Percentiles rank a stretch among this genome's conserved stretches.
Evolutionary conservation across 169 alveolate species (phyloP).

Genomic region (Plasmodium chabaudi): DNA sequence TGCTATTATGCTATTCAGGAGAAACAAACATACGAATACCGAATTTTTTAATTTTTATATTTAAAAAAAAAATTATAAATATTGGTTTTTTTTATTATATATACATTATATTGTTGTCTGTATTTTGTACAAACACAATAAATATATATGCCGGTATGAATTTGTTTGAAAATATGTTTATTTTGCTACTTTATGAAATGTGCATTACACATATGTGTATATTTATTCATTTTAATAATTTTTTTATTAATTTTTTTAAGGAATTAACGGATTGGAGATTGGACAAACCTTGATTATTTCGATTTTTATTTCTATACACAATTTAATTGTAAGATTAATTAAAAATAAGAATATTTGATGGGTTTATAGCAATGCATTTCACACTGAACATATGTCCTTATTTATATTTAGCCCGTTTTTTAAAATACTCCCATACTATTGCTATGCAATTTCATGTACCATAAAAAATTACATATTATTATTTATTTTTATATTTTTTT

Average conservation of each 20-base stretch:
- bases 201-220: neutral
- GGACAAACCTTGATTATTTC: slow-evolving; percentile 93
- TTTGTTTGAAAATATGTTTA: slow-evolving; percentile 1
- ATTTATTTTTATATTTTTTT: neutral
- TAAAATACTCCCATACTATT: neutral
- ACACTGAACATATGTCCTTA: too few relatives aligned
- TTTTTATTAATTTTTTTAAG: slow-evolving; percentile 23
- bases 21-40: slow-evolving; percentile 90
- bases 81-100: slow-evolving; percentile 90
- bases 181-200: neutral
- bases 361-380: too few relatives aligned
- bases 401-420: neutral
- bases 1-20: slow-evolving; percentile 92
- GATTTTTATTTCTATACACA: slow-evolving; percentile 88
- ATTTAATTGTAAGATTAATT: slow-evolving; percentile 83
- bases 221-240: neutral
- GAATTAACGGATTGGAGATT: slow-evolving; percentile 94
- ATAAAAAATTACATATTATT: too few relatives aligned
- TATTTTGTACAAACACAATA: slow-evolving; percentile 94
- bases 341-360: too few relatives aligned
- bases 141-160: slow-evolving; percentile 93
- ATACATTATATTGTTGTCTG: slow-evolving; percentile 89
- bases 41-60: slow-evolving; percentile 74
- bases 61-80: slow-evolving; percentile 81
- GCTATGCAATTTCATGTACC: neutral